Conservation (phyloP, 805 yeast species). For the Ogataea haglerorum region DNA sequence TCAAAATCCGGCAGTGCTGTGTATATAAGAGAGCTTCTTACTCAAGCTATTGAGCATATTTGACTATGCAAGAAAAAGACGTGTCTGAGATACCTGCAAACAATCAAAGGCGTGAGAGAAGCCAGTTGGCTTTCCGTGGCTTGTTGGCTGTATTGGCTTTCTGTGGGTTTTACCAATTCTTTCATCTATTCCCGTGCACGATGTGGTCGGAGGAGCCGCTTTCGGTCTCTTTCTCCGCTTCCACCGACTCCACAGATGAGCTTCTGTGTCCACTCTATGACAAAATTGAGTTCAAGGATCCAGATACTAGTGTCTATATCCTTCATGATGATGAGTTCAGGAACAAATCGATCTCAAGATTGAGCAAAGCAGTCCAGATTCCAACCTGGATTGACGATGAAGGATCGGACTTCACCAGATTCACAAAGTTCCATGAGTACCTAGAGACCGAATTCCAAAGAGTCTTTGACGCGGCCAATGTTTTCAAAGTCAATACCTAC, state of each 20-base stretch:
- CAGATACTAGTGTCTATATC: constrained; percentile 23
- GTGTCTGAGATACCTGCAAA: no score
- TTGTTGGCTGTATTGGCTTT: no score
- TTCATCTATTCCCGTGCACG: no score
- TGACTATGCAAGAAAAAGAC: no score
- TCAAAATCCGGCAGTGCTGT: neutral
- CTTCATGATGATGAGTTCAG: constrained; percentile 34
- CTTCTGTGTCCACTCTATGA: constrained; percentile 27
- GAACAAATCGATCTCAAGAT: constrained; percentile 36
- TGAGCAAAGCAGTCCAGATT: constrained; percentile 49
- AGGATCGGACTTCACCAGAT: constrained; percentile 18
- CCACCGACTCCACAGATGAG: constrained; percentile 8
- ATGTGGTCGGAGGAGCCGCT: no score
- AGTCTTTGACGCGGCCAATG: constrained; percentile 41
- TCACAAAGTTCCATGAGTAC: constrained; percentile 42
- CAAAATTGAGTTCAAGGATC: constrained; percentile 18
- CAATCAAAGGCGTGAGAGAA: no score
- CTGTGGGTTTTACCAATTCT: no score
- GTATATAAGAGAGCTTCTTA: no score
- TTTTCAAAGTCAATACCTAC: constrained; percentile 56
- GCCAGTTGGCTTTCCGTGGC: no score
- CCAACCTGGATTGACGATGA: constrained; percentile 44
- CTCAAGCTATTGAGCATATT: no score
- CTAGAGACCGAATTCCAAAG: constrained; percentile 52
- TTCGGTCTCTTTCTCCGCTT: no score